phyloP scores from a whole-genome alignment of 805 yeast species.

The Blastobotrys terrestris region DNA sequence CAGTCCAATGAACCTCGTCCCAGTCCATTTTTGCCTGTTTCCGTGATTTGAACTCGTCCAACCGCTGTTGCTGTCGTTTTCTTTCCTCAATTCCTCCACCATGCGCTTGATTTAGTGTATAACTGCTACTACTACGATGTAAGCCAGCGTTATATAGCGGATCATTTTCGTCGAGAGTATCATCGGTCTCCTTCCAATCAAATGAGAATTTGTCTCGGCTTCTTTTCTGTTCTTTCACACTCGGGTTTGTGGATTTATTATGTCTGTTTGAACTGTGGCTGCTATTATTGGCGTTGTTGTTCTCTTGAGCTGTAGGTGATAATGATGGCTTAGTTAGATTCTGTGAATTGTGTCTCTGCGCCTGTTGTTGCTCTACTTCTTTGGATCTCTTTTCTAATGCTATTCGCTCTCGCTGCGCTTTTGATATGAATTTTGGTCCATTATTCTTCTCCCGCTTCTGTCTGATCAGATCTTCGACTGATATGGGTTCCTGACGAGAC shows the following conservation, averaged over 20 bases:
- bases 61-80: constrained; percentile 11
- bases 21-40: constrained; percentile 13
- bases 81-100: constrained; percentile 13
- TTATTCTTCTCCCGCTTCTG: constrained; percentile 20
- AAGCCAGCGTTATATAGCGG: constrained; percentile 32
- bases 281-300: background rate
- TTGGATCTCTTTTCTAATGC: constrained; percentile 7
- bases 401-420: constrained; percentile 34
- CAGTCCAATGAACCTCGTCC: constrained; percentile 54
- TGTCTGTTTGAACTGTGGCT: background rate
- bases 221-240: constrained; percentile 8
- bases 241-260: background rate
- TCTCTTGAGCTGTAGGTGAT: constrained; percentile 8
- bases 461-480: constrained; percentile 28
- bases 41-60: background rate
- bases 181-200: constrained; percentile 66
- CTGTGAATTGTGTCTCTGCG: background rate
- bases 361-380: constrained; percentile 2
- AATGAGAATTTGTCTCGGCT: constrained; percentile 44
- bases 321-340: constrained; percentile 4
- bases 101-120: constrained; percentile 8
- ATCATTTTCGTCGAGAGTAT: constrained; percentile 45
- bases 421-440: constrained; percentile 42
- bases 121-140: background rate
- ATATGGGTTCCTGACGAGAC: constrained; percentile 20